These are phyloP conservation scores for Primulina eburnea DNA, from an alignment of 257 asterid genomes.

Conservation along the genomic window DNA sequence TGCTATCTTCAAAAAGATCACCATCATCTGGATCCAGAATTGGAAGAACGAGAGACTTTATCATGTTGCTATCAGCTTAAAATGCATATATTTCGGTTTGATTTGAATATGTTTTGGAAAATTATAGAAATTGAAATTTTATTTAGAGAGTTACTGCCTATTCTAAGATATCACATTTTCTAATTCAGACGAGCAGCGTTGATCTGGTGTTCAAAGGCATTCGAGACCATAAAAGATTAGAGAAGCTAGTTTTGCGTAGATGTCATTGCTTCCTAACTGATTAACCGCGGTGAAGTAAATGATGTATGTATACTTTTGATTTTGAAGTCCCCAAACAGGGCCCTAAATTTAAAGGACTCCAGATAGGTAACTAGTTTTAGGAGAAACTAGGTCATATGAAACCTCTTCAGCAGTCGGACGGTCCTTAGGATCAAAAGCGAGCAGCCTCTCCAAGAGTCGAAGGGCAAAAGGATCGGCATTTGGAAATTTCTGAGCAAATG, in stretches of 20 bases:
- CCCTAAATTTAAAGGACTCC: not conserved
- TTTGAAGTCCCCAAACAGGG: not conserved
- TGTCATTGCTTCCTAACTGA: too few species aligned
- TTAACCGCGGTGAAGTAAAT: not conserved
- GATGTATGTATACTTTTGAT: not conserved
- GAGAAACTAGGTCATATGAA: slow-evolving; percentile 10
- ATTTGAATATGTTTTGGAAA: too few species aligned
- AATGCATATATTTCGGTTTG: too few species aligned
- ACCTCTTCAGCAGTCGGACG: slow-evolving; percentile 84
- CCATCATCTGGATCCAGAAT: not conserved
- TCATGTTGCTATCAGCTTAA: not conserved
- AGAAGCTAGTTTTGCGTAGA: not conserved
- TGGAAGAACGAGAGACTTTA: not conserved
- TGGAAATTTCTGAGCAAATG: slow-evolving; percentile 74
- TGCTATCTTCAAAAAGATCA: not conserved
- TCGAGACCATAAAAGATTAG: too few species aligned
- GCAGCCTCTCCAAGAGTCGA: slow-evolving; percentile 61
- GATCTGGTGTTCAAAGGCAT: not conserved
- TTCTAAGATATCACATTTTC: too few species aligned
- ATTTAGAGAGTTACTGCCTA: too few species aligned
- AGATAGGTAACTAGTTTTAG: not conserved
- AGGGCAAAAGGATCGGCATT: slow-evolving; percentile 75
- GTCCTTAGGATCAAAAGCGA: slow-evolving; percentile 93
- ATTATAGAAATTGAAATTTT: too few species aligned
- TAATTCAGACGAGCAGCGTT: not conserved